A percentile compares a stretch with the other conserved stretches of the same genome.
Evolutionary conservation across 495 filamentous ascomycete genomes (phyloP).

Genomic region (Hypoxylon cercidicola): DNA sequence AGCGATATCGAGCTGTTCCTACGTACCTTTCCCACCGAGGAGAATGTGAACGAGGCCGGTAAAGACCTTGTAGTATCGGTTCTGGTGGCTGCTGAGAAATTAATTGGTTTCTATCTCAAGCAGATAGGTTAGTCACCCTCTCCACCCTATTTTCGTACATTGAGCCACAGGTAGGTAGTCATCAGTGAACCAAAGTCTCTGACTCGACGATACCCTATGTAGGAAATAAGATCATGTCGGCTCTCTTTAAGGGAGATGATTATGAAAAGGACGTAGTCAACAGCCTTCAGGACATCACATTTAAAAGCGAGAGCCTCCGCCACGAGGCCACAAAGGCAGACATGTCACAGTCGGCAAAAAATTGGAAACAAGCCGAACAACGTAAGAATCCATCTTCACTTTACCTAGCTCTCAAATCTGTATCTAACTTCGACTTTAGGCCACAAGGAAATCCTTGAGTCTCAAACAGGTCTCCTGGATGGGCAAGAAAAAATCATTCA

Average conservation of each 20-base stretch:
- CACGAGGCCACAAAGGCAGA: constrained; percentile 13
- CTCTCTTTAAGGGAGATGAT: constrained; percentile 4
- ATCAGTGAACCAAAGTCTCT: too few species aligned
- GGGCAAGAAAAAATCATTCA: too few species aligned
- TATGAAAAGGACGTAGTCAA: constrained; percentile 9
- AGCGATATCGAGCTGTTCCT: constrained; percentile 10
- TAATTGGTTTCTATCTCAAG: constrained; percentile 16
- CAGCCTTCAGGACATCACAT: constrained; percentile 5
- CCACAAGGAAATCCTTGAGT: constrained; percentile 4
- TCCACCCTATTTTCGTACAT: neutral
- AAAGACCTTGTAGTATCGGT: constrained; percentile 8
- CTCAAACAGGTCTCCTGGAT: too few species aligned
- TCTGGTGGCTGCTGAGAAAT: constrained; percentile 6
- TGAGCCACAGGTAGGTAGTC: neutral
- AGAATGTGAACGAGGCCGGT: constrained; percentile 2
- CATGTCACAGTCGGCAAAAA: constrained; percentile 12
- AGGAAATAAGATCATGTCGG: constrained; percentile 2
- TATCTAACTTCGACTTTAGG: neutral
- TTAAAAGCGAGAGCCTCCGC: constrained; percentile 8
- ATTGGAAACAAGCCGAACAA: constrained; percentile 3
- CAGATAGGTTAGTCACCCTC: constrained; percentile 1
- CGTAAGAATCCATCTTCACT: neutral
- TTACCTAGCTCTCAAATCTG: neutral
- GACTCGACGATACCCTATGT: neutral
- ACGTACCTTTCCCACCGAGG: constrained; percentile 3